These are phyloP conservation scores for Cercis canadensis DNA, from an alignment of 306 rosid species.

Conservation along the genomic window DNA sequence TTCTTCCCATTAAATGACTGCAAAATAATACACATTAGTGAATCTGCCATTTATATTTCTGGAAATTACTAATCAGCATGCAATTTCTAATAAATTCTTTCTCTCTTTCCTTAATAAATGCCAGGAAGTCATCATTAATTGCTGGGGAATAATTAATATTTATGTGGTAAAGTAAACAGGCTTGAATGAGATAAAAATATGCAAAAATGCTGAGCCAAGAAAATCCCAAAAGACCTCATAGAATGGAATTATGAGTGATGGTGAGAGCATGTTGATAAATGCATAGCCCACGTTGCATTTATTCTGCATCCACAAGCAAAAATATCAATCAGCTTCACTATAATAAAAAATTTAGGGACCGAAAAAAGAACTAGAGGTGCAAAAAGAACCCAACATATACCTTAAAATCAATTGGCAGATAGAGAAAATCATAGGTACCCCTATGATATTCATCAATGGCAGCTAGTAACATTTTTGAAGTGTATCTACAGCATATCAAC, in stretches of 20 bases:
- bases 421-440: constrained; percentile 93
- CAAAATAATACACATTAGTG: constrained; percentile 29
- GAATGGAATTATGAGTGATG: constrained; percentile 82
- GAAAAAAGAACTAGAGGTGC: background rate
- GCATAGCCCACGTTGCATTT: constrained; percentile 99
- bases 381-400: constrained; percentile 46
- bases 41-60: constrained; percentile 2
- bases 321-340: constrained; percentile 32
- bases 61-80: background rate
- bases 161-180: background rate
- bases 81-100: background rate
- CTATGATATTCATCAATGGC: constrained; percentile 90
- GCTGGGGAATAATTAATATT: constrained; percentile 11
- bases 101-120: constrained; percentile 14
- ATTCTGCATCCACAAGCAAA: constrained; percentile 64
- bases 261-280: constrained; percentile 98
- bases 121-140: constrained; percentile 18
- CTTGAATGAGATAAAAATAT: constrained; percentile 11
- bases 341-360: background rate
- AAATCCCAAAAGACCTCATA: constrained; percentile 54
- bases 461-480: constrained; percentile 95
- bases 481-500: constrained; percentile 66
- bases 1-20: constrained; percentile 94
- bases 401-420: constrained; percentile 98
- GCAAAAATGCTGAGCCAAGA: constrained; percentile 18